Evolutionary conservation across 176 grass and related monocot species (phyloP), one percentile per base, ranked within the genome.

Genomic region (Aechmea fasciata): DNA sequence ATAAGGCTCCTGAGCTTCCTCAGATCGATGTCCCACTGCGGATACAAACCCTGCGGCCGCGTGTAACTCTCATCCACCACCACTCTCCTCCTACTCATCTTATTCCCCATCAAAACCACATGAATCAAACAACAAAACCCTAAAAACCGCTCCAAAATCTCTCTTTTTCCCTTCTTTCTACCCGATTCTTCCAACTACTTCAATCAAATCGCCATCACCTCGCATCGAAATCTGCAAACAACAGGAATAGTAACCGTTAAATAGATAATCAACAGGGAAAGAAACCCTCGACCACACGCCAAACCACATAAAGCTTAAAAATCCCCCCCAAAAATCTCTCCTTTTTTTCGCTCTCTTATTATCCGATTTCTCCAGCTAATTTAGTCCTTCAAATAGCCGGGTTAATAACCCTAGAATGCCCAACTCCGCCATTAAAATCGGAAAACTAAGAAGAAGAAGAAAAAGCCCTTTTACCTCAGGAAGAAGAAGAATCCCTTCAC

Each of bases 1-100:
- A 99, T 99, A 72, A 92, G 90, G 26, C 84, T 85, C 67, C 89
- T 83, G 62, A 93, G 87, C 82, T 87, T 99, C 77, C 81, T 85
- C 48, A 87, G 82, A 82, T 99, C 89, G 66, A 99, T 87, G 84
- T 83, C 82, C 71, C 71, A 75, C 73, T 93, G 84, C 75, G 82
- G 86, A 77, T 99, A 99, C 63, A 99, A 73, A 4, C 94, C 94
- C 85, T 99, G 94, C 71, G 87, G 94, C 72, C 75, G 73, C 67
- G 94, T 93, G 82, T 87, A 85, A 19, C 84, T 79, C 69, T 99
- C 89, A 74, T 99, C 89, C 72, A 99, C 87, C 77, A 76, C 74
- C 75, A 77, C 82, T 26, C 72, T 71, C 66, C 78, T 65, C 75
- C 84, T 77, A 54, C 77, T 72, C 9, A 79, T 59, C 63, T 71